These are phyloP conservation scores for Carex kokanica DNA, from an alignment of 176 grass and related monocot species.

Conservation along the genomic window DNA sequence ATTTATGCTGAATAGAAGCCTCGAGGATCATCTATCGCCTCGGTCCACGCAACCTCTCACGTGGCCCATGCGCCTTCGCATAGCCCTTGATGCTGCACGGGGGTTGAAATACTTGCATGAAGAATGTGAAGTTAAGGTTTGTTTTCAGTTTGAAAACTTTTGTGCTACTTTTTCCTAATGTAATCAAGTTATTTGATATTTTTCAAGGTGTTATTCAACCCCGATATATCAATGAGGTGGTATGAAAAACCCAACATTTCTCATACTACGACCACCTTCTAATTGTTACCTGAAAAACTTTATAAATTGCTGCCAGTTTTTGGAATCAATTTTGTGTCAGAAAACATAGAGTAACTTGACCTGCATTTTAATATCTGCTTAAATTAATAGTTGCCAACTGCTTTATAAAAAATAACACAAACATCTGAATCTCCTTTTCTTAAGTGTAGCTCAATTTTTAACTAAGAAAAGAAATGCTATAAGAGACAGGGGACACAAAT, in stretches of 20 bases:
- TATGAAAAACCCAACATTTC: background rate
- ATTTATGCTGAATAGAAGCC: constrained; percentile 80
- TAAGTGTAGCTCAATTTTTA: background rate
- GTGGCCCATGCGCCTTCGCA: constrained; percentile 70
- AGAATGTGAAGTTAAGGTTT: constrained; percentile 70
- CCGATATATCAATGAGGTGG: background rate
- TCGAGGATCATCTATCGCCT: constrained; percentile 52
- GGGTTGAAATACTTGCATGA: constrained; percentile 78
- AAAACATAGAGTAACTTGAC: background rate
- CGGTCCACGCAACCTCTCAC: constrained; percentile 42
- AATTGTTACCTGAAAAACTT: background rate
- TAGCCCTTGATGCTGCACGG: constrained; percentile 63
- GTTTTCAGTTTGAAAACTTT: background rate
- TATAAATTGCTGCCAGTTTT: background rate
- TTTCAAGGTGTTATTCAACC: background rate
- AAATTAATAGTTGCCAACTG: background rate
- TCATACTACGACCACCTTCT: background rate
- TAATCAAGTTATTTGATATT: background rate
- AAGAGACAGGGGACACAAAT: background rate
- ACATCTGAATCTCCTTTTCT: background rate
- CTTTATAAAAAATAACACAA: background rate
- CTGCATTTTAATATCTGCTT: background rate
- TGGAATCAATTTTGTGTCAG: background rate
- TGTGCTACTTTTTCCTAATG: background rate
- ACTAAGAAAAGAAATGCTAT: background rate